Conservation (phyloP, 116 monocot genomes). For the Posidonia oceanica region DNA sequence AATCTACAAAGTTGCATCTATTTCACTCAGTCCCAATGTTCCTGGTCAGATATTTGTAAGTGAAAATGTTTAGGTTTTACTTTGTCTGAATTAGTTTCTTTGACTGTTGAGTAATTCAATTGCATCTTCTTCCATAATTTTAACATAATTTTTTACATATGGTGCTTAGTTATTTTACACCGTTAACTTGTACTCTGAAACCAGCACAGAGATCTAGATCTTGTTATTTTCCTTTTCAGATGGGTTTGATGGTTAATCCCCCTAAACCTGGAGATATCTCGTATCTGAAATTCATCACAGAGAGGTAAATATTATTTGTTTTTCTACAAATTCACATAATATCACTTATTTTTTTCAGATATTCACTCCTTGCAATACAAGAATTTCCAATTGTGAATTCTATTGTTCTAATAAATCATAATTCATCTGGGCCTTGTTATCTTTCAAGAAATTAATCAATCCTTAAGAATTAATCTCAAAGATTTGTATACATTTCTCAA, state of each 20-base stretch:
- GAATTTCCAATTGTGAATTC: too few relatives aligned
- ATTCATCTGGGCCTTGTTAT: too few relatives aligned
- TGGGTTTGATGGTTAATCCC: constrained; percentile 98
- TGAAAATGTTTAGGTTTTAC: constrained; percentile 5
- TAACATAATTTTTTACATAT: too few relatives aligned
- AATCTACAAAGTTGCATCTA: constrained; percentile 92
- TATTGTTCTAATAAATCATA: too few relatives aligned
- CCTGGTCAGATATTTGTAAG: constrained; percentile 99
- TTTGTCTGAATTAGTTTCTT: neutral
- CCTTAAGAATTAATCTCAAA: too few relatives aligned
- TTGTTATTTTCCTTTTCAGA: constrained; percentile 31
- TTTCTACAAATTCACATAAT: neutral
- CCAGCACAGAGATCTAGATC: neutral
- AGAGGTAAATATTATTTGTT: constrained; percentile 38
- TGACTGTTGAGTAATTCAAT: neutral
- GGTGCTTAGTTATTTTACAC: too few relatives aligned
- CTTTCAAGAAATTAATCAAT: too few relatives aligned
- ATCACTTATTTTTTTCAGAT: neutral
- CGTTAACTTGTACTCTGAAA: neutral
- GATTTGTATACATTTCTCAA: too few relatives aligned
- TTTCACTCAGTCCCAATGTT: constrained; percentile 93
- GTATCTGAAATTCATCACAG: constrained; percentile 59
- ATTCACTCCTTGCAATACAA: neutral
- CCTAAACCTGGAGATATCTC: constrained; percentile 94
- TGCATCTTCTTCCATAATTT: neutral